A percentile compares a stretch with the other conserved stretches of the same genome.
Conservation (phyloP, 164 flowering plant species). For the Piper longum region DNA sequence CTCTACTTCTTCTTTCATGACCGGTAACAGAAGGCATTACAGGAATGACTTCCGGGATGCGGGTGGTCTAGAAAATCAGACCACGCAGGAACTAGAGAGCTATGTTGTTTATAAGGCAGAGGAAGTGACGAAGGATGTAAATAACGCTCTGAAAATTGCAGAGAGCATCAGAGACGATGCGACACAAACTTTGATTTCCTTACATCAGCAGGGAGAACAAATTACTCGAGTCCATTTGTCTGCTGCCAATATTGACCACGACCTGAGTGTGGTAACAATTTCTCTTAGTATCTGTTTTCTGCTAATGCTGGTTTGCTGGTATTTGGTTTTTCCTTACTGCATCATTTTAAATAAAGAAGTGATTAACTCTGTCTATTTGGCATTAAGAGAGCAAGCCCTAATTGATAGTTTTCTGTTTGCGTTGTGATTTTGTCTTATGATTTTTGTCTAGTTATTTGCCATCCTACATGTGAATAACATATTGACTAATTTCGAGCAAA, state of each 20-base stretch:
- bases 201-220: conserved; percentile 80
- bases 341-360: neutral
- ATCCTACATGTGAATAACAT: too few species aligned
- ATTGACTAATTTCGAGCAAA: too few species aligned
- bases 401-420: too few species aligned
- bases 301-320: neutral
- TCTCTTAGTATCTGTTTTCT: neutral
- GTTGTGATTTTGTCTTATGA: too few species aligned
- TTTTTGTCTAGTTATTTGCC: too few species aligned
- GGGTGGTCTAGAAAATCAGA: conserved; percentile 46
- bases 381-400: too few species aligned
- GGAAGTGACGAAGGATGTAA: conserved; percentile 48
- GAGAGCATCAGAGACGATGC: conserved; percentile 69
- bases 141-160: conserved; percentile 55
- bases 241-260: conserved; percentile 50
- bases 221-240: conserved; percentile 50
- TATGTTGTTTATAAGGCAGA: conserved; percentile 62
- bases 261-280: conserved; percentile 41
- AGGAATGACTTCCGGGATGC: conserved; percentile 34
- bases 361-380: neutral
- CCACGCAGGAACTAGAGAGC: conserved; percentile 55
- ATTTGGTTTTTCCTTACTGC: neutral
- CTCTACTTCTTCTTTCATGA: conserved; percentile 1
- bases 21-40: conserved; percentile 28
- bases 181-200: conserved; percentile 43